Percentiles rank a stretch among this genome's conserved stretches.
phyloP scores from a whole-genome alignment of 805 yeast species.

The Ogataea populi-albae region DNA sequence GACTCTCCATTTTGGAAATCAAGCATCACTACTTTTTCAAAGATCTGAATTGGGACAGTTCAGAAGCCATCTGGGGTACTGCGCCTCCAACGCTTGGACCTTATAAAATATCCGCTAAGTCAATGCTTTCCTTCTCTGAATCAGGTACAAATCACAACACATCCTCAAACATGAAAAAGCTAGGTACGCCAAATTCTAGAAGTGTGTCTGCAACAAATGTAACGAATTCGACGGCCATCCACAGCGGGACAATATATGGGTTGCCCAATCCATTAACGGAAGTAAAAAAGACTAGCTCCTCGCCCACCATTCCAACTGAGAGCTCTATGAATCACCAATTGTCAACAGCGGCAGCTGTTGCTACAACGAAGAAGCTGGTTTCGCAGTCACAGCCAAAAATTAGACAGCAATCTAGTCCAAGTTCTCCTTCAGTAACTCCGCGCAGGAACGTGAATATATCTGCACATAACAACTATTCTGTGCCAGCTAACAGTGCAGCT shows the following conservation, averaged over 20 bases:
- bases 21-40: conserved; percentile 64
- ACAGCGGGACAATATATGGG: conserved; percentile 20
- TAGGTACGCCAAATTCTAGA: conserved; percentile 7
- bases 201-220: conserved; percentile 12
- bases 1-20: conserved; percentile 56
- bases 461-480: neutral
- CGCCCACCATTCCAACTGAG: conserved; percentile 19
- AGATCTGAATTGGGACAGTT: conserved; percentile 51
- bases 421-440: neutral
- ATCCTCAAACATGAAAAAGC: conserved; percentile 6
- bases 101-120: conserved; percentile 68
- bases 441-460: neutral
- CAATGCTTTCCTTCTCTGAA: conserved; percentile 75
- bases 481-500: conserved; percentile 2
- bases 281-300: conserved; percentile 15
- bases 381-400: conserved; percentile 12
- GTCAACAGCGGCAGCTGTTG: conserved; percentile 24
- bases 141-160: conserved; percentile 29
- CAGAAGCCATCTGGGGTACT: conserved; percentile 53
- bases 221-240: conserved; percentile 2
- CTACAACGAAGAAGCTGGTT: conserved; percentile 18
- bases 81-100: conserved; percentile 68
- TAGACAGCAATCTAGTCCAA: conserved; percentile 7
- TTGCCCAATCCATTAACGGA: conserved; percentile 19
- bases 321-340: conserved; percentile 8